Conservation (phyloP, 176 grass and related monocot species). For the Oryza officinalis region DNA sequence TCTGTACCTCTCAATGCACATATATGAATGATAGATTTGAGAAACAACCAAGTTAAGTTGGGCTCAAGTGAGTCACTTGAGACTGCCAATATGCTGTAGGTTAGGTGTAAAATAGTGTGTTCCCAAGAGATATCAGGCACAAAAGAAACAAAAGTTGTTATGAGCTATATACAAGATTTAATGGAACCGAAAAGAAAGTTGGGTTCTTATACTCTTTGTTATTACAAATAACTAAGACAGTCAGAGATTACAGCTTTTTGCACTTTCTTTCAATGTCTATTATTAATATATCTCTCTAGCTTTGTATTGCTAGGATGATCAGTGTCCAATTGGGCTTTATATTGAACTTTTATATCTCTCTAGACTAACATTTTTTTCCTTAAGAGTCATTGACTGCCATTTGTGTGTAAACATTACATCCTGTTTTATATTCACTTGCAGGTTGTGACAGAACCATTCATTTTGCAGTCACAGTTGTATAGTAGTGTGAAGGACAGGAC, state of each 20-base stretch:
- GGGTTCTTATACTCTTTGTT: background rate
- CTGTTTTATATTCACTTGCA: conserved; percentile 33
- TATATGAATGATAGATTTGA: background rate
- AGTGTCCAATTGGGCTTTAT: background rate
- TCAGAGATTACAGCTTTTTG: background rate
- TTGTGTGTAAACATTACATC: conserved; percentile 9
- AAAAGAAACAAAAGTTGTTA: background rate
- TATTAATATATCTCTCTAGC: background rate
- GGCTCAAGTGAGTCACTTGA: background rate
- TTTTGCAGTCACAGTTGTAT: conserved; percentile 78
- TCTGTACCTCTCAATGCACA: background rate
- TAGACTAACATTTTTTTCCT: background rate
- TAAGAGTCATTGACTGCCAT: background rate
- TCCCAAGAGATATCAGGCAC: background rate
- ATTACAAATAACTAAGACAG: background rate
- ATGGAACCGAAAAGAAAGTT: background rate
- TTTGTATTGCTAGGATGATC: background rate
- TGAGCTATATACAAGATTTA: background rate
- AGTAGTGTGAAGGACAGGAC: conserved; percentile 89
- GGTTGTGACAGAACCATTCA: conserved; percentile 62
- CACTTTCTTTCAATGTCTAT: background rate
- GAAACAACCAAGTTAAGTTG: background rate
- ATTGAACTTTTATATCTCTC: background rate
- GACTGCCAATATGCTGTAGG: background rate
- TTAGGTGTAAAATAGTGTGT: background rate